Conservation (phyloP, 208 protist species). For the Endotrypanum monterogeii region DNA sequence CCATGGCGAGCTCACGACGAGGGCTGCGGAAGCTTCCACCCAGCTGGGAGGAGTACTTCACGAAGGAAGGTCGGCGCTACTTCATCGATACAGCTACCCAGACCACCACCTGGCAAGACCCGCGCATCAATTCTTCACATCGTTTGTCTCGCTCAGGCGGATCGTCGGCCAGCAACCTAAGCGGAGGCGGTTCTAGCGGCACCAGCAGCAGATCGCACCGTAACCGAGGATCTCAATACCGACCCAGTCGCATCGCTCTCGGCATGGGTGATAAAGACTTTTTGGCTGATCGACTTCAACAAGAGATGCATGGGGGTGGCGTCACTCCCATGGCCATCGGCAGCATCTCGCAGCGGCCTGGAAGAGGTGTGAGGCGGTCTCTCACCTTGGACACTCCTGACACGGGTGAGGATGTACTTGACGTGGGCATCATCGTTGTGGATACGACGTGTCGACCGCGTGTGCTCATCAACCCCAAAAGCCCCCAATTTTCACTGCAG, state of each 20-base stretch:
- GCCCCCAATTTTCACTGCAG: slow-evolving; percentile 37
- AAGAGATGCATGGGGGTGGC: slow-evolving; percentile 34
- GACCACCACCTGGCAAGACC: slow-evolving; percentile 70
- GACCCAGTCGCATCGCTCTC: slow-evolving; percentile 42
- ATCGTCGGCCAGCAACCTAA: slow-evolving; percentile 4
- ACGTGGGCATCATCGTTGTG: slow-evolving; percentile 63
- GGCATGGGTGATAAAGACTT: slow-evolving; percentile 56
- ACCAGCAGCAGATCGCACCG: not conserved
- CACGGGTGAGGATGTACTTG: slow-evolving; percentile 16
- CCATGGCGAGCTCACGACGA: slow-evolving; percentile 42
- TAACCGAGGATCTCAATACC: slow-evolving; percentile 17
- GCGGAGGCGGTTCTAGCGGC: slow-evolving; percentile 2
- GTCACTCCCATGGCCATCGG: not conserved
- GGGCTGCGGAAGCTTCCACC: slow-evolving; percentile 50
- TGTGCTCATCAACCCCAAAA: slow-evolving; percentile 44
- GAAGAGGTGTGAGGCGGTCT: not conserved
- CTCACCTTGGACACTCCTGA: not conserved
- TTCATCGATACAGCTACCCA: slow-evolving; percentile 68
- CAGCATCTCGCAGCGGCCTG: not conserved
- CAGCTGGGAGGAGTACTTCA: slow-evolving; percentile 82
- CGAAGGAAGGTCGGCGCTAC: slow-evolving; percentile 72
- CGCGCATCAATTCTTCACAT: slow-evolving; percentile 35
- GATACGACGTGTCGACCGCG: slow-evolving; percentile 55
- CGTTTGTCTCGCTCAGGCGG: slow-evolving; percentile 20
- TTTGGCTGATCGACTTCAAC: slow-evolving; percentile 31